A percentile compares a stretch with the other conserved stretches of the same genome.
phyloP scores from a whole-genome alignment of 164 flowering plant genomes.

The Malania oleifera region DNA sequence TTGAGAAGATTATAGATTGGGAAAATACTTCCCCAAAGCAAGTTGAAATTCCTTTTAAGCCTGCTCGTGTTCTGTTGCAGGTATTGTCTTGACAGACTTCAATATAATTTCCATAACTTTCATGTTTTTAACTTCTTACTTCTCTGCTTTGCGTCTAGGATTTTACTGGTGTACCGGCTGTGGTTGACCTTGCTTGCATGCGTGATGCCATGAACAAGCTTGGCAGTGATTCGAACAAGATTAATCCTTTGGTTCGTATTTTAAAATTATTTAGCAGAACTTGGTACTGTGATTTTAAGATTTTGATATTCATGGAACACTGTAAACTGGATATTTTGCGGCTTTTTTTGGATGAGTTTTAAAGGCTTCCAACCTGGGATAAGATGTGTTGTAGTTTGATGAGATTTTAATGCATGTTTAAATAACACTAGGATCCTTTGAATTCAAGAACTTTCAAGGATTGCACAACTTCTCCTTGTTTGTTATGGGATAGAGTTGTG shows the following conservation, averaged over 20 bases:
- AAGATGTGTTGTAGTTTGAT: no score
- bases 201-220: constrained; percentile 98
- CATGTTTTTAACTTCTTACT: not conserved
- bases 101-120: not conserved
- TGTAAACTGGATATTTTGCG: no score
- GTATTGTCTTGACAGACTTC: constrained; percentile 18
- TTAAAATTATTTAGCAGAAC: not conserved
- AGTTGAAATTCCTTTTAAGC: constrained; percentile 94
- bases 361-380: no score
- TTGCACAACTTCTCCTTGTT: no score
- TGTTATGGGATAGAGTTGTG: no score
- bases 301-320: no score
- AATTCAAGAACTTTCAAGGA: no score
- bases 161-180: constrained; percentile 97
- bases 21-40: constrained; percentile 73
- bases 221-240: constrained; percentile 82
- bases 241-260: constrained; percentile 77
- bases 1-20: constrained; percentile 95
- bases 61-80: constrained; percentile 95
- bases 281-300: not conserved
- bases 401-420: not conserved
- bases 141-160: constrained; percentile 41
- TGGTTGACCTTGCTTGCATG: constrained; percentile 96
- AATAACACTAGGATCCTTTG: no score
- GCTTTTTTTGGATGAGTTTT: no score